Evolutionary conservation across 305 asterid genomes (phyloP).

Genomic region (Solanum hybrid): DNA sequence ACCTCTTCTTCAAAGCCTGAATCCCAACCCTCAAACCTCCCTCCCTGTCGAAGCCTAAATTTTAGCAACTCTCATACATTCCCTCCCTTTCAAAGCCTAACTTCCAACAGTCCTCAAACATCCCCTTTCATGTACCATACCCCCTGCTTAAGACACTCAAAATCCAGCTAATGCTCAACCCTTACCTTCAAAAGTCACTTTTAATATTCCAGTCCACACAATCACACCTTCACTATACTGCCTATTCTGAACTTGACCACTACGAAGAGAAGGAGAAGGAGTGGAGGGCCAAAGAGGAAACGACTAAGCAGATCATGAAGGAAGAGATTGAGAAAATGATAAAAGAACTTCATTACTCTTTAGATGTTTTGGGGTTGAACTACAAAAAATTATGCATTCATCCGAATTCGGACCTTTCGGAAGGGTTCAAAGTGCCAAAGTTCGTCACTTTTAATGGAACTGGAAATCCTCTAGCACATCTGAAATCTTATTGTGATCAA

Average conservation of each 20-base stretch:
- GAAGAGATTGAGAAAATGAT: too few relatives aligned
- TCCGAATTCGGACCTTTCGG: accelerated
- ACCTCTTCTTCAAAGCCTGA: not conserved
- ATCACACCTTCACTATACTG: not conserved
- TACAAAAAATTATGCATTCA: too few relatives aligned
- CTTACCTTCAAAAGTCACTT: not conserved
- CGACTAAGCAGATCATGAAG: too few relatives aligned
- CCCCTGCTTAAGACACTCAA: not conserved
- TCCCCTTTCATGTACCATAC: not conserved
- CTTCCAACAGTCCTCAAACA: not conserved
- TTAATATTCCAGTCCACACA: not conserved
- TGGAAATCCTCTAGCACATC: too few relatives aligned
- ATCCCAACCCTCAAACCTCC: not conserved
- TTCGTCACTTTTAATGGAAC: too few relatives aligned
- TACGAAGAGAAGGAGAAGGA: not conserved
- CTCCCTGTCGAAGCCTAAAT: not conserved
- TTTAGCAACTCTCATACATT: not conserved
- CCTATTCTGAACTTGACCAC: not conserved
- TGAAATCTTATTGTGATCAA: too few relatives aligned
- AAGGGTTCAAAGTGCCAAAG: too few relatives aligned
- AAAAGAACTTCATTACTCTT: too few relatives aligned
- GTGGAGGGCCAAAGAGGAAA: not conserved
- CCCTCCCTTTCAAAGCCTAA: not conserved
- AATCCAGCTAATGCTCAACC: not conserved
- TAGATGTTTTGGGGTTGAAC: too few relatives aligned